Percentiles rank a stretch among this genome's conserved stretches.
These are phyloP conservation scores for Paraphoma sp. DNA, from an alignment of 2,329 filamentous ascomycete genomes.

Conservation along the genomic window DNA sequence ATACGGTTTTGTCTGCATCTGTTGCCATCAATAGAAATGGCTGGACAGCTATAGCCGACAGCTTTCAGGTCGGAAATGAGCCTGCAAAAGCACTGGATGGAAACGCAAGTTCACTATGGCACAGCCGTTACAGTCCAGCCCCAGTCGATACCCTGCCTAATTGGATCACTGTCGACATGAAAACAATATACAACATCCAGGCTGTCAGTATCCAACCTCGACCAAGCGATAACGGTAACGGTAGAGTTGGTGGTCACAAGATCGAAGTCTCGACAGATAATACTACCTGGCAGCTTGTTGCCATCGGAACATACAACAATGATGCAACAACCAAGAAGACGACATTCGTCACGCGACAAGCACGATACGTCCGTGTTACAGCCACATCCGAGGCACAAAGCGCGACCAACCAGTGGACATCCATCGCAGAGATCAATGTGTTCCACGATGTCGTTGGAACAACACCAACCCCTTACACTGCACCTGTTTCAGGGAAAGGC, in stretches of 20 bases:
- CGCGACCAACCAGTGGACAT: conserved; percentile 22
- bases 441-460: conserved; percentile 22
- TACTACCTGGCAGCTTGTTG: conserved; percentile 30
- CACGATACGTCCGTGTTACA: conserved; percentile 32
- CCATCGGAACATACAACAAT: conserved; percentile 34
- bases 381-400: conserved; percentile 32
- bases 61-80: conserved; percentile 26
- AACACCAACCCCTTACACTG: conserved; percentile 18
- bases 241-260: conserved; percentile 45
- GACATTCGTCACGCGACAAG: conserved; percentile 25
- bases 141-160: conserved; percentile 35
- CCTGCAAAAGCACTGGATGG: conserved; percentile 40
- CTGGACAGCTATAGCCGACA: conserved; percentile 37
- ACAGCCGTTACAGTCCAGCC: conserved; percentile 33
- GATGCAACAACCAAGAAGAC: conserved; percentile 31
- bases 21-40: conserved; percentile 25
- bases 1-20: conserved; percentile 13
- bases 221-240: conserved; percentile 41
- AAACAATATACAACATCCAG: conserved; percentile 34
- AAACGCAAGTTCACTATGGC: conserved; percentile 41
- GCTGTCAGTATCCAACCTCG: conserved; percentile 42
- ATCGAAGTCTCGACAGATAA: conserved; percentile 42
- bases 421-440: conserved; percentile 34
- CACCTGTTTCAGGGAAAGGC: conserved; percentile 27
- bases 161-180: conserved; percentile 43